Evolutionary conservation across 1,284 basidiomycete genomes (phyloP), one percentile per base, ranked within the genome.

Genomic region (Amylostereum areolatum): DNA sequence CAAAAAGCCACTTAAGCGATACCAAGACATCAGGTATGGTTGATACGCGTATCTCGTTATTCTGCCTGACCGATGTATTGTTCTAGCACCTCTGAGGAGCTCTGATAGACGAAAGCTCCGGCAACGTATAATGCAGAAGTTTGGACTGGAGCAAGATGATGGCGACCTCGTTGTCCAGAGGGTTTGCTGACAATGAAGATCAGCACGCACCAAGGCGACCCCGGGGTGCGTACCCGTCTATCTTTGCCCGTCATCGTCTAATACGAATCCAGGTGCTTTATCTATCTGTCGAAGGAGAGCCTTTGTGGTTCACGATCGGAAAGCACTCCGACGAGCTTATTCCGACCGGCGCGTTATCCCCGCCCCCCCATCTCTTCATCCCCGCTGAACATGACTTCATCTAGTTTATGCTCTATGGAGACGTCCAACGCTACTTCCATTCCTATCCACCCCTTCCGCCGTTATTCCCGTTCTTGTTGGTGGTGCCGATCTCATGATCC

Each of bases 301-400:
- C 90, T 1, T 67, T 93, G 25, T 93, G 91, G 89, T 89, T 93
- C 62, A 80, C 80, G 0, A 63, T 88, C 31, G 88, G 87, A 35
- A 85, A 83, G 63, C 76, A 70, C 49, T 75, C 70, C 50, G 78
- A 78, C 49, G 81, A 78, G 54, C 70, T 88, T 29, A 77, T 91
- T 39, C 89, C 89, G 9, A 87, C 88, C 37, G 68, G 83, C 81
- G 56, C 30, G 59, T 46, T 5, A 3, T n/a, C n/a, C n/a, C n/a
- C n/a, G n/a, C 32, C n/a, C 7, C 5, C 10, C 25, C 4, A 31
- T n/a, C 18, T 9, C n/a, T 33, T 24, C 1, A 11, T 39, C 11
- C 27, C 24, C 25, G 33, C 24, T 30, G 37, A 33, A 4, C 29
- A 24, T n/a, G 35, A 25, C 31, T 4, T 25, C 25, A 29, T 10